Evolutionary conservation across 768 basidiomycete species (phyloP), one percentile per base, ranked within the genome.

Genomic region (Calocera cornea): DNA sequence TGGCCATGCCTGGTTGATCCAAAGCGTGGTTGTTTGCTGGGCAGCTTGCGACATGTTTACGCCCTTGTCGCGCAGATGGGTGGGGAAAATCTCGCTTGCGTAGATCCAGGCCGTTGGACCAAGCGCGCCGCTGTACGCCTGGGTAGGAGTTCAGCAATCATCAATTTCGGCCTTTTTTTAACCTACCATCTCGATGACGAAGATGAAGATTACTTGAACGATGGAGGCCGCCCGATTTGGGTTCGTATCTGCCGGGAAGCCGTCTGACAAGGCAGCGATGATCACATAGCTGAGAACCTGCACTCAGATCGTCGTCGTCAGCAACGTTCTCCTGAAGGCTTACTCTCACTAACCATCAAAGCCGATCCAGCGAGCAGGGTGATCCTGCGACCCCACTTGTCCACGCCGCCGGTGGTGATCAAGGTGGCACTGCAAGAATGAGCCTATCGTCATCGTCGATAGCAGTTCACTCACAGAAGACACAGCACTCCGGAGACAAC

Each of bases 371-470:
- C 54, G 14, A 60, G 54, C 31, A 60, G 19, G 27, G 54, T 60
- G 54, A 60, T 60, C 31, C 54, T 14, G 31, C 54, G 54, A 60
- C 54, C 54, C 54, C 54, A 60, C 54, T 60, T 60, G 22, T 60
- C 54, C 2, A 60, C 54, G 5, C 54, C 54, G 31, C 14, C 22
- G 27, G 54, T 60, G 54, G 54, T 60, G 54, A 60, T 33, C 54
- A 60, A 33, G 14, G 54, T 60, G 11, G 54, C 54, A 12, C 54
- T 60, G 31, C 19, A 31, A 60, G 5, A 33, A 60, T 27, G 27
- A 60, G 24, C 31, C 14, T 14, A 16, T 27, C 31, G 14, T 27
- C 27, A 5, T 27, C 14, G 54, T 10, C 54, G 11, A 2, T 11
- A 29, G 16, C 19, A 24, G 44, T 24, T 19, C 10, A 27, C 54